These are phyloP conservation scores for Aspergillus leporis DNA, from an alignment of 495 filamentous ascomycete genomes.

Conservation along the genomic window DNA sequence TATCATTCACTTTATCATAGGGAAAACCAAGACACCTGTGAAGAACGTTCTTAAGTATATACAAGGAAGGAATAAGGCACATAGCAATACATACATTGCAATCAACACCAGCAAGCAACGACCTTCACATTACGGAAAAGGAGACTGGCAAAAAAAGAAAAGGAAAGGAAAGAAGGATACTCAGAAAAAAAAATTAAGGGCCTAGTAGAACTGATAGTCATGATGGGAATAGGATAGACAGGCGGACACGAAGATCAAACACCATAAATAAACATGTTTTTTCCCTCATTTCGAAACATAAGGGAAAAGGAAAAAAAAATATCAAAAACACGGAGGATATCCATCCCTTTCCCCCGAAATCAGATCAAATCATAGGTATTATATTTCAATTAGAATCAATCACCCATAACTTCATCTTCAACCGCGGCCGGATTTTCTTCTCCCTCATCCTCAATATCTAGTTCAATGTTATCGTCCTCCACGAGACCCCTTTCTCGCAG, in stretches of 20 bases:
- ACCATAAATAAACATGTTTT: background rate
- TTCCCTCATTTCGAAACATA: background rate
- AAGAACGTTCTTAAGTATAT: slow-evolving; percentile 9
- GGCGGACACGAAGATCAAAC: slow-evolving; percentile 1
- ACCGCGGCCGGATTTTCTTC: slow-evolving; percentile 35
- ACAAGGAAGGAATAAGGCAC: slow-evolving; percentile 12
- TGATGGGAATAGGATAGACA: background rate
- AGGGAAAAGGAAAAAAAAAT: background rate
- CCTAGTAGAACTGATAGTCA: slow-evolving; percentile 1
- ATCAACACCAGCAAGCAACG: background rate
- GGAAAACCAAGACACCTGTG: background rate
- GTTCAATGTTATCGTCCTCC: slow-evolving; percentile 56
- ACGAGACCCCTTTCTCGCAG: slow-evolving; percentile 59
- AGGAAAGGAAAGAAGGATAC: slow-evolving; percentile 13
- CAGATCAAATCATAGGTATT: background rate
- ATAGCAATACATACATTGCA: slow-evolving; percentile 18
- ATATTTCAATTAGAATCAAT: slow-evolving; percentile 40
- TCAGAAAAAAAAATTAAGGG: background rate
- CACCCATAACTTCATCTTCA: slow-evolving; percentile 70
- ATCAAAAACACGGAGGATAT: background rate
- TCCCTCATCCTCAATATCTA: slow-evolving; percentile 50
- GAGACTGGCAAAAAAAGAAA: background rate
- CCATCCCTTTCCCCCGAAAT: background rate
- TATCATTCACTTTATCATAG: background rate
- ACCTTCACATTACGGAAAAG: background rate